Conservation (phyloP, 495 filamentous ascomycete species). For the Chaetomium cochliodes region DNA sequence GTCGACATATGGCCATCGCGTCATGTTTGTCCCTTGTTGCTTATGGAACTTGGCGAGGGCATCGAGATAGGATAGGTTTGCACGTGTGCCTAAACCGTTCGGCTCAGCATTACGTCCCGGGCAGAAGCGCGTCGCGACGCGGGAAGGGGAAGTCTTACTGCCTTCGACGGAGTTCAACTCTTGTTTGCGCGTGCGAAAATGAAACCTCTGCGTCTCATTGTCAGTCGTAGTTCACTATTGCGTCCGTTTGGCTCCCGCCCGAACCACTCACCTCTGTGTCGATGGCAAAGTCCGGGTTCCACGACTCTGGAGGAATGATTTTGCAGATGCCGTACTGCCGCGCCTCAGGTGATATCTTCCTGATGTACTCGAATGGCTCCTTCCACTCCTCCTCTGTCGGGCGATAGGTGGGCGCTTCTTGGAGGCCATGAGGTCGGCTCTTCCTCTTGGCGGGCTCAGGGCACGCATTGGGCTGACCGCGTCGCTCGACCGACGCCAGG, state of each 20-base stretch:
- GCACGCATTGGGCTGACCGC: slow-evolving; percentile 71
- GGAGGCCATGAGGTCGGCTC: slow-evolving; percentile 74
- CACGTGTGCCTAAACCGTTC: slow-evolving; percentile 69
- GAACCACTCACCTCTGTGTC: slow-evolving; percentile 80
- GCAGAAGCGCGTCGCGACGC: slow-evolving; percentile 15
- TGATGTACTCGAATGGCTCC: slow-evolving; percentile 89
- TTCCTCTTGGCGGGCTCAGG: slow-evolving; percentile 73
- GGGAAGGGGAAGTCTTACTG: slow-evolving; percentile 62
- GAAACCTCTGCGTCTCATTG: slow-evolving; percentile 67
- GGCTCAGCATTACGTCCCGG: slow-evolving; percentile 18
- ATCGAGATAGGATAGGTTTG: slow-evolving; percentile 94
- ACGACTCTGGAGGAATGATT: slow-evolving; percentile 87
- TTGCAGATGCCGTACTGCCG: slow-evolving; percentile 87
- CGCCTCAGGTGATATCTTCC: slow-evolving; percentile 82
- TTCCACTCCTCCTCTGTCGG: slow-evolving; percentile 93
- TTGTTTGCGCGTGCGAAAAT: slow-evolving; percentile 94
- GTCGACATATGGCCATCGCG: slow-evolving; percentile 92
- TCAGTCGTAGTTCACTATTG: slow-evolving; percentile 13
- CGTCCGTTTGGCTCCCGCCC: not conserved
- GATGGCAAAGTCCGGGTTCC: slow-evolving; percentile 93
- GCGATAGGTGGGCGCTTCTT: slow-evolving; percentile 87
- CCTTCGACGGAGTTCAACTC: slow-evolving; percentile 98
- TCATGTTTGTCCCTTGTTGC: slow-evolving; percentile 90
- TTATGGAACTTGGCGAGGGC: slow-evolving; percentile 95
- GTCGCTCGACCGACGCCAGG: slow-evolving; percentile 84